Evolutionary conservation across 192 early-diverging fungal genomes (phyloP).

Genomic region (Coemansia sp.): DNA sequence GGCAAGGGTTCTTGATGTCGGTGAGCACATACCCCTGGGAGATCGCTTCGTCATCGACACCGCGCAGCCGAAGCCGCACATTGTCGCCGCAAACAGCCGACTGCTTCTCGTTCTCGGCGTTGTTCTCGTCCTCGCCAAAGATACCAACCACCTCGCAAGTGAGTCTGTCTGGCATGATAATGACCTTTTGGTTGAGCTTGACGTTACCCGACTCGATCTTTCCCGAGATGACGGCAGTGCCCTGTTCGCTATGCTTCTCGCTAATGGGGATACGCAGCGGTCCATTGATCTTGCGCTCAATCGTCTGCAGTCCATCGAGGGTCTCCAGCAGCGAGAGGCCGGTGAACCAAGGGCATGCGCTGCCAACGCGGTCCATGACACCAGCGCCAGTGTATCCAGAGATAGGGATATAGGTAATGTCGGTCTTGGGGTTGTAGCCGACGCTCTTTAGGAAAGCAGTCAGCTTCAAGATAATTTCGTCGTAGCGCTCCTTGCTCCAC

Average conservation of each 20-base stretch:
- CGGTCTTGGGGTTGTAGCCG: conserved; percentile 86
- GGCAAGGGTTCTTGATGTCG: conserved; percentile 73
- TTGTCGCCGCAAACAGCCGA: conserved; percentile 89
- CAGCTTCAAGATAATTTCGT: conserved; percentile 85
- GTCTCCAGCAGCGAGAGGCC: conserved; percentile 90
- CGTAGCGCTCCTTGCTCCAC: conserved; percentile 92
- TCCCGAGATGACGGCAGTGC: conserved; percentile 84
- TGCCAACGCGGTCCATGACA: conserved; percentile 80
- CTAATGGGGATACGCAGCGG: conserved; percentile 93
- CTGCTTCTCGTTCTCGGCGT: conserved; percentile 68
- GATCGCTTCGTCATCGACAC: conserved; percentile 93
- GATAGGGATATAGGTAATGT: conserved; percentile 88
- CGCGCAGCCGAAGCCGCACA: conserved; percentile 83
- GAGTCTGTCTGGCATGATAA: conserved; percentile 92
- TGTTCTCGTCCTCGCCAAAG: conserved; percentile 67
- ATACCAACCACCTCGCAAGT: conserved; percentile 78
- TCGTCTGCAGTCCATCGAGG: conserved; percentile 78
- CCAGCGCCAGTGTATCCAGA: conserved; percentile 98
- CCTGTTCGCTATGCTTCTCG: conserved; percentile 99
- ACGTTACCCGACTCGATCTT: conserved; percentile 95
- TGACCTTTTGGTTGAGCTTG: conserved; percentile 80
- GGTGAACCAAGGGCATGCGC: conserved; percentile 70
- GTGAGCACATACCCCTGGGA: conserved; percentile 88
- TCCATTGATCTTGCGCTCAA: conserved; percentile 84
- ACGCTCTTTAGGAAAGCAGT: conserved; percentile 87